Conservation (phyloP, 1,139 yeast genomes). For the Yamadazyma jaroonii region DNA sequence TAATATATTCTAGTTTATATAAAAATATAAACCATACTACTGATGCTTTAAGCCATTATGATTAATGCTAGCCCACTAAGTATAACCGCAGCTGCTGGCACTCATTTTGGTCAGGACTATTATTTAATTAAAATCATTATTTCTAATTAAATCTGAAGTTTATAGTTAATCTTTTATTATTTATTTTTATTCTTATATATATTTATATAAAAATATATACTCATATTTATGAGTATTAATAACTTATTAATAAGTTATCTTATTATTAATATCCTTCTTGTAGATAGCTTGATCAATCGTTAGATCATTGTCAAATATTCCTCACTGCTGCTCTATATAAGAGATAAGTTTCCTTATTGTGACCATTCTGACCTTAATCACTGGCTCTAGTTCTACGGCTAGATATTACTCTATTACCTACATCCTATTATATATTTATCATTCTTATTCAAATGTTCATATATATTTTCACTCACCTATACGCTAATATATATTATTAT, state of each 20-base stretch:
- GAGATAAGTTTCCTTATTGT: neutral
- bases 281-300: neutral
- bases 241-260: neutral
- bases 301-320: neutral
- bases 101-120: neutral
- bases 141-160: neutral
- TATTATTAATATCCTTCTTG: neutral
- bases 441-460: too few species aligned
- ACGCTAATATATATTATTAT: slow-evolving; percentile 4
- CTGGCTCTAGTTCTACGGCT: slow-evolving; percentile 4
- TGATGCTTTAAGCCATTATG: neutral
- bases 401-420: slow-evolving; percentile 1
- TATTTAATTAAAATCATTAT: neutral
- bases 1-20: neutral
- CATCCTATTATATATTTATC: slow-evolving; percentile 1
- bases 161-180: neutral
- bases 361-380: slow-evolving; percentile 4
- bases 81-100: neutral
- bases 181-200: too few species aligned
- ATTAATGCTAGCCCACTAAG: neutral
- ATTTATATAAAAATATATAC: too few species aligned
- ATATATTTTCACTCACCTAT: slow-evolving; percentile 2
- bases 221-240: too few species aligned
- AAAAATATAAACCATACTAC: neutral
- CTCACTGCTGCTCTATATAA: neutral